Base-by-base conservation (phyloP, 352 stramenopile species). In the Globisporangium cylindrosporum region DNA sequence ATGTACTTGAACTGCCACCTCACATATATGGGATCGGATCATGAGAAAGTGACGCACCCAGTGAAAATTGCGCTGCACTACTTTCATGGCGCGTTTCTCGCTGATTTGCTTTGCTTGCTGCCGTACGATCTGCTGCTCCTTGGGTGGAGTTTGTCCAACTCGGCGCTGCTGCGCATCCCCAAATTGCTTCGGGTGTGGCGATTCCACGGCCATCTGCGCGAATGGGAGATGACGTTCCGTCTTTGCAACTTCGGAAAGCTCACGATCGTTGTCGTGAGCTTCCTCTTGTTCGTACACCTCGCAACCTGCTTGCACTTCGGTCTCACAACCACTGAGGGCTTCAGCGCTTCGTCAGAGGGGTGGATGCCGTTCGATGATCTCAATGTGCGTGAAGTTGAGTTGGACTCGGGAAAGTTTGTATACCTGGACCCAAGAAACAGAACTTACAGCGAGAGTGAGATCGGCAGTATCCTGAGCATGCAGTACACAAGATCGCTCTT, bases 1-100 rank as follows among this genome's bases (percentile, higher is more conserved):
- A 69, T 88, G 18, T 90, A 88, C 64, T 20, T 87, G 25, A 87
- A 77, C 22, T 68, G 81, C 7, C 80, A 90, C 36, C 49, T 90
- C 43, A 70, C 68, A 2, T 74, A 69, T 54, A 74, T 56, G 5
- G 49, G 25, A 1, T 59, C 64, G 12, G 73, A 71, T 18, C 59
- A 74, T 18, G 81, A 83, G 61, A 80, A 71, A 41, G 29, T 80
- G 24, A 51, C 67, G 3, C 57, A 73, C 1, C 49, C 73, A 22
- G 56, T 64, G 20, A 70, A 75, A 2, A 72, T 78, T 0, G 77
- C 73, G 8, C 62, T 57, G 3, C 73, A 78, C 29, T 76, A 88
- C 38, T 48, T 70, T 1, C 69, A 61, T 8, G 57, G 70, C 2
- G 58, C 55, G 1, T 87, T 78, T 25, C 4, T 76, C 4, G 10